phyloP scores from a whole-genome alignment of 2,329 filamentous ascomycete species.

The Pestalotiopsis sp. region DNA sequence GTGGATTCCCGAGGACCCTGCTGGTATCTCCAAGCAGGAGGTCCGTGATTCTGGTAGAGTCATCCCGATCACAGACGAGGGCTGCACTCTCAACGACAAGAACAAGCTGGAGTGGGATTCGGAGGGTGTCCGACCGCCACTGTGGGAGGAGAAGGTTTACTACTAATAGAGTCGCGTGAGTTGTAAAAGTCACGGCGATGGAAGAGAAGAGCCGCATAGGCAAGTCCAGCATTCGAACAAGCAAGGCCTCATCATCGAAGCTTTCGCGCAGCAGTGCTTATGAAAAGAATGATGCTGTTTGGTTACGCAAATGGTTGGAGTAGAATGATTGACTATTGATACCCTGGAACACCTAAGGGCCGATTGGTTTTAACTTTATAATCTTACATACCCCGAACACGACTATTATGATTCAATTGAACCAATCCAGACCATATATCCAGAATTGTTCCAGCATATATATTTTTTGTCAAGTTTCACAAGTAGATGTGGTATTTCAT shows the following conservation, averaged over 20 bases:
- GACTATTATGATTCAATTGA: neutral
- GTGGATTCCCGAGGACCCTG: constrained; percentile 82
- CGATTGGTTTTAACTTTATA: neutral
- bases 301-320: neutral
- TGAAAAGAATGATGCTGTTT: neutral
- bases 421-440: neutral
- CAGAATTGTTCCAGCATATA: neutral
- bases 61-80: constrained; percentile 81
- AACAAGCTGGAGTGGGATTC: constrained; percentile 46
- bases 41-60: constrained; percentile 70
- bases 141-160: constrained; percentile 38
- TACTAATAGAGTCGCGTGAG: constrained; percentile 24
- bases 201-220: neutral
- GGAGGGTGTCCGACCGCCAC: constrained; percentile 32
- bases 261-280: neutral
- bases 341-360: neutral
- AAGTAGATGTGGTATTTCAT: too few species aligned
- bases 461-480: neutral
- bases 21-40: constrained; percentile 78
- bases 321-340: neutral
- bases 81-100: constrained; percentile 71
- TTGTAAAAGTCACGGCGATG: neutral
- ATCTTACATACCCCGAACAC: neutral
- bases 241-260: neutral
- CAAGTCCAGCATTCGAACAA: neutral